These are phyloP conservation scores for Fusarium tricinctum DNA, from an alignment of 2,329 filamentous ascomycete species.

Conservation along the genomic window DNA sequence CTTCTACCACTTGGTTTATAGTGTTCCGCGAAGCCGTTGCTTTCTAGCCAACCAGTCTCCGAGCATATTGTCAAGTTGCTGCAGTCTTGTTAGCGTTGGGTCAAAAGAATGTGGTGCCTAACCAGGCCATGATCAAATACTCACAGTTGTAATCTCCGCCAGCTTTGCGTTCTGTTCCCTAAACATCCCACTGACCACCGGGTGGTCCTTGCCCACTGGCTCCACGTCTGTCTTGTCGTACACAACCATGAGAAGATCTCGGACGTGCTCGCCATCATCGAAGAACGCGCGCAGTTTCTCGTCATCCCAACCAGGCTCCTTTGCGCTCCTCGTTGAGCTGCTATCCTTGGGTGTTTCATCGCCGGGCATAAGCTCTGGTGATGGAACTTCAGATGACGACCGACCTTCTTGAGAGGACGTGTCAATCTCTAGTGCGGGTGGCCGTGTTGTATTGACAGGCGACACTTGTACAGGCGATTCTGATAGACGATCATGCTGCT, in stretches of 20 bases:
- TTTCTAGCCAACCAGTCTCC: conserved; percentile 83
- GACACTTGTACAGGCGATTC: conserved; percentile 77
- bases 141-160: conserved; percentile 84
- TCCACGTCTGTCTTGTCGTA: conserved; percentile 90
- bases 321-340: conserved; percentile 55
- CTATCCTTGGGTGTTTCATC: conserved; percentile 57
- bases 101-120: not conserved
- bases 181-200: conserved; percentile 84
- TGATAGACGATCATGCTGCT: conserved; percentile 64
- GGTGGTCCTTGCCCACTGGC: conserved; percentile 86
- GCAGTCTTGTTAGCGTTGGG: conserved; percentile 35
- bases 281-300: conserved; percentile 88
- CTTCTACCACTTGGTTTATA: conserved; percentile 51
- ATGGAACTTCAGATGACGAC: conserved; percentile 75
- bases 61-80: conserved; percentile 89
- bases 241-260: conserved; percentile 90
- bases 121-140: conserved; percentile 44
- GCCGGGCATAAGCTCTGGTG: conserved; percentile 70
- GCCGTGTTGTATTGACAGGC: conserved; percentile 61
- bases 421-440: conserved; percentile 77
- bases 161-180: conserved; percentile 88
- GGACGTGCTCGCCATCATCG: conserved; percentile 88
- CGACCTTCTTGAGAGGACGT: conserved; percentile 78
- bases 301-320: conserved; percentile 82
- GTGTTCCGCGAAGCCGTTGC: conserved; percentile 69